Conservation (phyloP, 2,329 filamentous ascomycete genomes). For the Clonostachys rosea region DNA sequence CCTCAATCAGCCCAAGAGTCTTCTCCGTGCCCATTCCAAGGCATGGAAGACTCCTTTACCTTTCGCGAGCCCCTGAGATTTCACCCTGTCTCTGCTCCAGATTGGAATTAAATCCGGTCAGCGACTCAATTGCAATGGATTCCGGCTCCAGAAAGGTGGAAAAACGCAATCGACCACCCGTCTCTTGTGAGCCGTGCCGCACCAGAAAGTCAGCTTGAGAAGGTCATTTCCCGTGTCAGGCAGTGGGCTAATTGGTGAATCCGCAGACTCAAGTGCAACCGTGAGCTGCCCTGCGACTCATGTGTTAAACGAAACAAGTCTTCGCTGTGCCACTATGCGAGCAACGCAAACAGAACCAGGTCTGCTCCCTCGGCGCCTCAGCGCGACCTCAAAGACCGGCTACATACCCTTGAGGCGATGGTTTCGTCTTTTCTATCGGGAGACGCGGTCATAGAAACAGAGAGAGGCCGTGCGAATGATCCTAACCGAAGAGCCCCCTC, state of each 20-base stretch:
- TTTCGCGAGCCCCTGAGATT: too few species aligned
- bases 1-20: too few species aligned
- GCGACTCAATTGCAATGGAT: conserved; percentile 2
- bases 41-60: too few species aligned
- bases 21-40: too few species aligned
- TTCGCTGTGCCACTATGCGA: conserved; percentile 6
- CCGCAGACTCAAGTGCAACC: conserved; percentile 51
- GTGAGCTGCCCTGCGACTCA: conserved; percentile 15
- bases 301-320: conserved; percentile 2
- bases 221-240: neutral
- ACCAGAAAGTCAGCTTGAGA: conserved; percentile 17
- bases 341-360: conserved; percentile 3
- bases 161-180: conserved; percentile 23
- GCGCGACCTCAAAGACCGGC: neutral
- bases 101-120: too few species aligned
- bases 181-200: conserved; percentile 25
- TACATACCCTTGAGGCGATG: conserved; percentile 17
- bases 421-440: conserved; percentile 11
- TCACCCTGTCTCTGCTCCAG: too few species aligned
- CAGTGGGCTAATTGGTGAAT: neutral
- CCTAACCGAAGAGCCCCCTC: neutral
- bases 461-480: too few species aligned
- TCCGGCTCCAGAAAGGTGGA: conserved; percentile 11
- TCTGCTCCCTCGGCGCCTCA: neutral
- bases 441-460: neutral